These are phyloP conservation scores for Xerocomellus dryophilus DNA, from an alignment of 768 basidiomycete species.

Conservation along the genomic window DNA sequence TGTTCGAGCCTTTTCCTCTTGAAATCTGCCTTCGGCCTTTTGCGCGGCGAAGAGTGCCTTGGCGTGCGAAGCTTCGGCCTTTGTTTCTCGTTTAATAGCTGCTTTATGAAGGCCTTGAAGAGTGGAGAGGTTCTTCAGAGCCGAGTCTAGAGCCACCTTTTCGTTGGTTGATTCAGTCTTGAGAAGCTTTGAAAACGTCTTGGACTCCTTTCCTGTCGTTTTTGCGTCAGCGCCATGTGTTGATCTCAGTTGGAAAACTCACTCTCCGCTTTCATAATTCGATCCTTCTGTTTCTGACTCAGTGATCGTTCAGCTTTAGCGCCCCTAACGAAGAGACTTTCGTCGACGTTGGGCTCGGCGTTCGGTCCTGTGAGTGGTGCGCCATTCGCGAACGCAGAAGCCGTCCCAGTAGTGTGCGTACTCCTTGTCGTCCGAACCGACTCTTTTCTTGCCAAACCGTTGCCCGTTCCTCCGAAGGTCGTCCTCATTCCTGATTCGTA, in stretches of 20 bases:
- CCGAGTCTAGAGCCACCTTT: slow-evolving; percentile 55
- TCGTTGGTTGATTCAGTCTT: slow-evolving; percentile 67
- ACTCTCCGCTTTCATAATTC: slow-evolving; percentile 54
- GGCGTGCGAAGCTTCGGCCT: slow-evolving; percentile 50
- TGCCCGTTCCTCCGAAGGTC: neutral
- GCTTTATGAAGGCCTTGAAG: slow-evolving; percentile 70
- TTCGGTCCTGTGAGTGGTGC: slow-evolving; percentile 51
- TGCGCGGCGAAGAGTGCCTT: slow-evolving; percentile 56
- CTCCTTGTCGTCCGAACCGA: slow-evolving; percentile 27
- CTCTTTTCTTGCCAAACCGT: slow-evolving; percentile 11
- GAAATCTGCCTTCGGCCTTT: slow-evolving; percentile 58
- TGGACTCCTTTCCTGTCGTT: slow-evolving; percentile 52
- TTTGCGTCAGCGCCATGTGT: neutral
- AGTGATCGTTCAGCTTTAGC: slow-evolving; percentile 47
- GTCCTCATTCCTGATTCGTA: neutral
- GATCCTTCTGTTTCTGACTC: slow-evolving; percentile 48
- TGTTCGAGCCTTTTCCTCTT: slow-evolving; percentile 58
- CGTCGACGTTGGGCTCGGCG: slow-evolving; percentile 41
- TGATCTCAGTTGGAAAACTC: slow-evolving; percentile 10
- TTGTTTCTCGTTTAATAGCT: slow-evolving; percentile 63
- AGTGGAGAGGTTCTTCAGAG: slow-evolving; percentile 61
- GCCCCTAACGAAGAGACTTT: slow-evolving; percentile 40
- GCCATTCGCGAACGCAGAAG: slow-evolving; percentile 48
- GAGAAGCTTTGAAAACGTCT: slow-evolving; percentile 65
- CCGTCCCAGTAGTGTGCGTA: slow-evolving; percentile 9